These are phyloP conservation scores for Trichoderma sp. DNA, from an alignment of 2,329 filamentous ascomycete genomes.

Conservation along the genomic window DNA sequence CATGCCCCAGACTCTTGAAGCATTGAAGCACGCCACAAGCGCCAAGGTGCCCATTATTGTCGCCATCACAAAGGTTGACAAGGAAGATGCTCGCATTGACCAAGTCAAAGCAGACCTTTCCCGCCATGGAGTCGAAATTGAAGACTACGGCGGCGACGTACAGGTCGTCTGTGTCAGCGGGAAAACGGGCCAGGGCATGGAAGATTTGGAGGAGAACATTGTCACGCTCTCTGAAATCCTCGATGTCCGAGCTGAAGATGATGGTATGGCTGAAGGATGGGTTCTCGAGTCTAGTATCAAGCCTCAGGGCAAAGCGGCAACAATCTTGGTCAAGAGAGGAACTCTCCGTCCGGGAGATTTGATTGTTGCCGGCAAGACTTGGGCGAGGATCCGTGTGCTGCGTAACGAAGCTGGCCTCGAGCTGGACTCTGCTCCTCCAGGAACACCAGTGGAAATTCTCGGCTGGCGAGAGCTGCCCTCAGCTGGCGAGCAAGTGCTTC, in stretches of 20 bases:
- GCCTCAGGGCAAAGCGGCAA: conserved; percentile 80
- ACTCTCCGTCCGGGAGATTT: conserved; percentile 80
- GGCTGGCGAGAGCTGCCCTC: conserved; percentile 86
- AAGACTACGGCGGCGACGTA: conserved; percentile 93
- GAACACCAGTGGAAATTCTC: conserved; percentile 87
- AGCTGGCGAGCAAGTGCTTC: conserved; percentile 85
- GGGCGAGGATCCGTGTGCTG: conserved; percentile 82
- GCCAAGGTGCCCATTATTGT: conserved; percentile 95
- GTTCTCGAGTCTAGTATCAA: conserved; percentile 91
- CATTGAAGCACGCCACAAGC: conserved; percentile 86
- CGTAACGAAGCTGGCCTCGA: conserved; percentile 81
- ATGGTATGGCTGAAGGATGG: conserved; percentile 87
- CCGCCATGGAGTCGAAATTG: conserved; percentile 82
- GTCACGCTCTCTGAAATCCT: conserved; percentile 85
- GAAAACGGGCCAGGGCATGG: conserved; percentile 91
- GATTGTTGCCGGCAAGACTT: conserved; percentile 85
- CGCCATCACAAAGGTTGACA: conserved; percentile 97
- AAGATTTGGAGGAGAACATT: conserved; percentile 88
- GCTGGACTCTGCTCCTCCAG: conserved; percentile 76
- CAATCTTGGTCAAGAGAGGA: conserved; percentile 84
- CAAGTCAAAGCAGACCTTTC: conserved; percentile 87
- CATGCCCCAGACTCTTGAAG: conserved; percentile 95
- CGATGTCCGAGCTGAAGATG: conserved; percentile 79
- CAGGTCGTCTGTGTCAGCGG: conserved; percentile 91
- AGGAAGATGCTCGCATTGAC: conserved; percentile 77